Percentiles rank a stretch among this genome's conserved stretches.
Conservation (phyloP, 352 stramenopile genomes). For the Phytophthora kernoviae region DNA sequence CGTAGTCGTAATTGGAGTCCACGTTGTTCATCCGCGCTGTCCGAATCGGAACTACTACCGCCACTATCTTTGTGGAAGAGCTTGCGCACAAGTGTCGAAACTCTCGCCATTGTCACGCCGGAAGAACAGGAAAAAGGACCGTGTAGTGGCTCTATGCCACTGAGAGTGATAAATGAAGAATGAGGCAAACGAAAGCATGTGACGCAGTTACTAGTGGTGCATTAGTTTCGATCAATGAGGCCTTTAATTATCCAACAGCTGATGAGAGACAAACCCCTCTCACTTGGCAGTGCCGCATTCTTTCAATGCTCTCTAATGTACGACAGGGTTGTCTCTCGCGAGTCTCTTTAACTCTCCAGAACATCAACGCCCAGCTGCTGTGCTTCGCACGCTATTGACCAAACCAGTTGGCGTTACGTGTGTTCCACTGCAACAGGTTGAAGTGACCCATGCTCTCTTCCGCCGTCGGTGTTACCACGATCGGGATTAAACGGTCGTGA, state of each 20-base stretch:
- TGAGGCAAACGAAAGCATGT: constrained; percentile 6
- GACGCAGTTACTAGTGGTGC: background rate
- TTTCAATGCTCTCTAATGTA: constrained; percentile 16
- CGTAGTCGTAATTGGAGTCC: constrained; percentile 56
- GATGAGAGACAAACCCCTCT: background rate
- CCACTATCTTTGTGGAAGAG: constrained; percentile 48
- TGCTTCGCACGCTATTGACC: background rate
- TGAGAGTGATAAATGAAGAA: constrained; percentile 15
- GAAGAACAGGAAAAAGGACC: constrained; percentile 1
- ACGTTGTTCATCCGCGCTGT: constrained; percentile 11
- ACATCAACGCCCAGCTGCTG: background rate
- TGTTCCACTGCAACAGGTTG: constrained; percentile 19
- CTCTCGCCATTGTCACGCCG: constrained; percentile 38
- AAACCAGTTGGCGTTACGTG: constrained; percentile 17
- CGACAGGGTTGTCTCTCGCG: background rate
- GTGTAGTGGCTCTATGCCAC: constrained; percentile 21
- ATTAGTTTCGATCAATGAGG: background rate
- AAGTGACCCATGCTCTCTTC: constrained; percentile 25
- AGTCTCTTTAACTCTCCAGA: background rate
- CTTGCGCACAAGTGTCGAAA: constrained; percentile 51
- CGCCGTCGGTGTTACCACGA: background rate
- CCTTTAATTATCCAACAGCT: constrained; percentile 1
- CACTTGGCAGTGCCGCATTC: background rate
- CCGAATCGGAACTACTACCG: constrained; percentile 1
- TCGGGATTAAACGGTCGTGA: too few relatives aligned